Percentiles rank a stretch among this genome's conserved stretches.
Conservation (phyloP, 805 yeast species). For the Pichia nakasei region DNA sequence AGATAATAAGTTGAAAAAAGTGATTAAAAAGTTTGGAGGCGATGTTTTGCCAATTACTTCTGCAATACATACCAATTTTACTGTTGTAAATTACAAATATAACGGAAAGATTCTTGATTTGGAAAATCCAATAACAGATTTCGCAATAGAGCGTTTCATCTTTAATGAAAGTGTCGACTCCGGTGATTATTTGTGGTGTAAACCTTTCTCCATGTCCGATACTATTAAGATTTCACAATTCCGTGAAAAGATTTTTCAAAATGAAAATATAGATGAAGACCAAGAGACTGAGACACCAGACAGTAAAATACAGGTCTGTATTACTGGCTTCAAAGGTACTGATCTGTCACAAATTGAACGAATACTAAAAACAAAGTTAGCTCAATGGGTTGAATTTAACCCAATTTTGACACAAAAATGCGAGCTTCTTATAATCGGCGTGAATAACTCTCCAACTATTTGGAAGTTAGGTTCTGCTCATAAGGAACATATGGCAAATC, state of each 20-base stretch:
- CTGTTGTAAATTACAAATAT: slow-evolving; percentile 16
- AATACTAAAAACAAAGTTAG: slow-evolving; percentile 47
- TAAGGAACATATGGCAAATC: slow-evolving; percentile 18
- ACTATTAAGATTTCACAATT: not conserved
- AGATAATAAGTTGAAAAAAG: slow-evolving; percentile 15
- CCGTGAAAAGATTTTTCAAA: not conserved
- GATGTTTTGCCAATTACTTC: not conserved
- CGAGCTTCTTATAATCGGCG: slow-evolving; percentile 43
- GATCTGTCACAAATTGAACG: slow-evolving; percentile 29
- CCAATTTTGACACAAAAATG: slow-evolving; percentile 41
- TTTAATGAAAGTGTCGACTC: slow-evolving; percentile 14
- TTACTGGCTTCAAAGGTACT: slow-evolving; percentile 26
- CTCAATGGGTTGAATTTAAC: slow-evolving; percentile 34
- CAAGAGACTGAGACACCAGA: not conserved
- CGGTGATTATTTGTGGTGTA: slow-evolving; percentile 17
- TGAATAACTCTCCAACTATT: not conserved
- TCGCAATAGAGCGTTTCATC: slow-evolving; percentile 24
- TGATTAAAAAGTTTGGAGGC: slow-evolving; percentile 21
- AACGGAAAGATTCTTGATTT: not conserved
- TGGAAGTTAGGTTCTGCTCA: slow-evolving; percentile 3
- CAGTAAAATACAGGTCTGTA: slow-evolving; percentile 13
- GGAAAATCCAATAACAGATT: slow-evolving; percentile 18
- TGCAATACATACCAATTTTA: slow-evolving; percentile 6
- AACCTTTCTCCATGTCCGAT: slow-evolving; percentile 9
- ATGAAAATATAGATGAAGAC: not conserved